Evolutionary conservation across 2,329 filamentous ascomycete species (phyloP).

Genomic region (Diaporthe sp.): DNA sequence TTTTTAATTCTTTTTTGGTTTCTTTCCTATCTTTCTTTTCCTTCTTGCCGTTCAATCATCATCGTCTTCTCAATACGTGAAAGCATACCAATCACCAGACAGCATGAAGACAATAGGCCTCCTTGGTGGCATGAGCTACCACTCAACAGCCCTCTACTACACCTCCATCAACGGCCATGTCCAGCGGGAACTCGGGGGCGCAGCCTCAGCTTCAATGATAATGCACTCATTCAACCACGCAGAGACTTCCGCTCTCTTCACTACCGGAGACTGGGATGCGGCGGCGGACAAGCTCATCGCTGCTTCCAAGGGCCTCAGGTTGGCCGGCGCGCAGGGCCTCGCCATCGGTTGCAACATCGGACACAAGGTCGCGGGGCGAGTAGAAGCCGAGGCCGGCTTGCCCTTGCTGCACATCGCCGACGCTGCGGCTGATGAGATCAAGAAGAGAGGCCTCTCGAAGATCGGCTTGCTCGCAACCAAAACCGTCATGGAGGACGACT

Average conservation of each 20-base stretch:
- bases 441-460: slow-evolving; percentile 25
- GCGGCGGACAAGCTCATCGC: slow-evolving; percentile 57
- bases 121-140: slow-evolving; percentile 44
- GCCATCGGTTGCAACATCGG: slow-evolving; percentile 44
- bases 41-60: background rate
- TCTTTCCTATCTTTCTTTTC: no score
- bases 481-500: slow-evolving; percentile 43
- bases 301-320: slow-evolving; percentile 45
- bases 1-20: background rate
- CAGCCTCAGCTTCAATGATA: slow-evolving; percentile 40
- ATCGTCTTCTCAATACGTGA: background rate
- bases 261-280: slow-evolving; percentile 58
- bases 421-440: slow-evolving; percentile 35
- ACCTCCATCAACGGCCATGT: slow-evolving; percentile 42
- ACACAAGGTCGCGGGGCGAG: slow-evolving; percentile 41
- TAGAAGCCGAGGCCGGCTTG: slow-evolving; percentile 36
- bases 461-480: slow-evolving; percentile 42
- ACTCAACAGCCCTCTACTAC: slow-evolving; percentile 45
- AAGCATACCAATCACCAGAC: background rate
- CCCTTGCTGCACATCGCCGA: slow-evolving; percentile 43
- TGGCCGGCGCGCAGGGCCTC: slow-evolving; percentile 42
- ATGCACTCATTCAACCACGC: slow-evolving; percentile 44
- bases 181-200: slow-evolving; percentile 37
- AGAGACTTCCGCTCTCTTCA: slow-evolving; percentile 51
- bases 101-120: slow-evolving; percentile 44